Base-by-base conservation (phyloP, 116 monocot species). In the Thalassia testudinum region DNA sequence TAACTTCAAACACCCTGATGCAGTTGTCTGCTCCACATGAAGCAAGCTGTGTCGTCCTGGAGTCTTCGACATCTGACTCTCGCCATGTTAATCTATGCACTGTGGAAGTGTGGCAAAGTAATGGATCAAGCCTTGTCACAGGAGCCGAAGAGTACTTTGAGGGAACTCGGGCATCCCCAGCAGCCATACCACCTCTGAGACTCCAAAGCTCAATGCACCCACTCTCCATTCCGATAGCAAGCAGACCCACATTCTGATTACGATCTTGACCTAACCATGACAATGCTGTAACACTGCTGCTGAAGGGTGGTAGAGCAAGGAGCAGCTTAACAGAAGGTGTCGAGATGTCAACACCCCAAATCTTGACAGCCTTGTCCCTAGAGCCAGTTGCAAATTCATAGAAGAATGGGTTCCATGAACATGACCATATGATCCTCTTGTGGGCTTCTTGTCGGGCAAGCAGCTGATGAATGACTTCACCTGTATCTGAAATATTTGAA, bases 381-480 rank as follows among this genome's bases (percentile, higher is more conserved):
- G 97, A 99, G 21, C 90, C 90, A 23, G 83, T 89, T 14, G 99
- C 99, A 65, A 99, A 99, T 66, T 99, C 75, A 66, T 89, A 68
- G 20, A 59, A 38, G 18, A 77, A 72, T 34, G 90, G 90, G 48
- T 86, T 99, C 99, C 99, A 99, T 27, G 90, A 74, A 26, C 99
- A 90, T 51, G 90, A 69, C 99, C 99, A 99, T 70, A 90, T 90
- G 63, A 99, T 99, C 80, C 99, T 86, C 65, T 90, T 99, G 66
- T 99, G 99, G 0, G 77, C 85, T 62, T 90, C 90, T 6, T 71
- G 79, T 60, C 75, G 74, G 0, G 70, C 70, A 28, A 90, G 47
- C 43, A 86, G 48, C 24, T 68, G 58, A 73, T 66, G 61, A 27
- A 48, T 66, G 34, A 75, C 48, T 49, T 66, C 79, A 38, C 70